Evolutionary conservation across 2,329 filamentous ascomycete genomes (phyloP).

Genomic region (Canariomyces notabilis): DNA sequence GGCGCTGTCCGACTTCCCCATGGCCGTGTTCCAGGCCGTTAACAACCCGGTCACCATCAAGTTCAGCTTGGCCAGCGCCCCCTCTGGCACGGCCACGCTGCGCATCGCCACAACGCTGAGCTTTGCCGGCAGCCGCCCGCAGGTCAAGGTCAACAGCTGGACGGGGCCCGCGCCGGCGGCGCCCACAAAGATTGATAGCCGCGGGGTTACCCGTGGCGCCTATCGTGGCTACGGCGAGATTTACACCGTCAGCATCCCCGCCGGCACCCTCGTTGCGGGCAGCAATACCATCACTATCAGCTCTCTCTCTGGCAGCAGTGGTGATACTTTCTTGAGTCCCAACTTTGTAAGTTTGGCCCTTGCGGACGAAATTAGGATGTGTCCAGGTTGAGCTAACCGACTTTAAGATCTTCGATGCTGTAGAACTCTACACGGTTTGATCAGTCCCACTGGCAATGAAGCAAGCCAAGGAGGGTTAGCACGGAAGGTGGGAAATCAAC

Average conservation of each 20-base stretch:
- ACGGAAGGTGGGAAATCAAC: neutral
- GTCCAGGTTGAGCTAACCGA: neutral
- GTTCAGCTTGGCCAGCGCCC: slow-evolving; percentile 49
- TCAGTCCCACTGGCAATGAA: too few relatives aligned
- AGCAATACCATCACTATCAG: slow-evolving; percentile 59
- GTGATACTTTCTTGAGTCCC: slow-evolving; percentile 50
- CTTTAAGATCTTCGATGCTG: slow-evolving; percentile 26
- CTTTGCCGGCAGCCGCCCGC: slow-evolving; percentile 55
- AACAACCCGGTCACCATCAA: slow-evolving; percentile 58
- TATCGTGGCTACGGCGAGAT: slow-evolving; percentile 61
- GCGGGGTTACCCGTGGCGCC: slow-evolving; percentile 60
- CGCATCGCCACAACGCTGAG: slow-evolving; percentile 61
- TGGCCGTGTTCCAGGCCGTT: slow-evolving; percentile 59
- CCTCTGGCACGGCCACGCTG: slow-evolving; percentile 51
- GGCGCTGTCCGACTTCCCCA: slow-evolving; percentile 51
- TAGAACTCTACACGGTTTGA: slow-evolving; percentile 30
- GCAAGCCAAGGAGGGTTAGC: neutral
- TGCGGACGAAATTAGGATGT: neutral
- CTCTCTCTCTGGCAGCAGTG: slow-evolving; percentile 54
- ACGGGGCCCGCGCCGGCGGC: slow-evolving; percentile 44
- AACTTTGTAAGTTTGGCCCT: slow-evolving; percentile 45
- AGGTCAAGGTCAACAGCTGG: slow-evolving; percentile 53
- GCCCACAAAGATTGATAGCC: slow-evolving; percentile 58
- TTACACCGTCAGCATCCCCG: slow-evolving; percentile 56
- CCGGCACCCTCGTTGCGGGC: slow-evolving; percentile 54